Conservation (phyloP, 2,329 filamentous ascomycete species). For the Ceratocystis alfenasii region DNA sequence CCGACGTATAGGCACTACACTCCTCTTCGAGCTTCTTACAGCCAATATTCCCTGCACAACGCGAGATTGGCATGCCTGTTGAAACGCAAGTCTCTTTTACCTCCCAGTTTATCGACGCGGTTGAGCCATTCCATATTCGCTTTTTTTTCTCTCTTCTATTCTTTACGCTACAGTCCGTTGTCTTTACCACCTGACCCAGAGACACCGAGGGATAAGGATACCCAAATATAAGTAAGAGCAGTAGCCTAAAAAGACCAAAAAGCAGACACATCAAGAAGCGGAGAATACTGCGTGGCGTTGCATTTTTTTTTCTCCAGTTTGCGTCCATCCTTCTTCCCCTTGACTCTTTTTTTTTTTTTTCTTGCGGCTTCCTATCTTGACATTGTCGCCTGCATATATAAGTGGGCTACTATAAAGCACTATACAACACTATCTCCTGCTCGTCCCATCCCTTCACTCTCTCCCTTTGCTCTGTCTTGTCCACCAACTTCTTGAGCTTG, state of each 20-base stretch:
- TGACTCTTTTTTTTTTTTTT: background rate
- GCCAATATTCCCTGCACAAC: background rate
- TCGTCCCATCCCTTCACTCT: background rate
- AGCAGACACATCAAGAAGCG: background rate
- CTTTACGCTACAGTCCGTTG: background rate
- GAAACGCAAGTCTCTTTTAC: background rate
- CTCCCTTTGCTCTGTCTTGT: background rate
- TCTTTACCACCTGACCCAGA: background rate
- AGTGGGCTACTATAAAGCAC: slow-evolving; percentile 4
- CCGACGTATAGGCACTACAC: background rate
- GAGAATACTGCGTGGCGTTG: slow-evolving; percentile 10
- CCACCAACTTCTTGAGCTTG: background rate
- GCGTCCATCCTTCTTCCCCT: background rate
- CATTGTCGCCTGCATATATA: slow-evolving; percentile 11
- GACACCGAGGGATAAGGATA: background rate
- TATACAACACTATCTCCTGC: background rate
- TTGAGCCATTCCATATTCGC: background rate
- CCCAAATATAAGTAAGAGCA: background rate
- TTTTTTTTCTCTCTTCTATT: background rate
- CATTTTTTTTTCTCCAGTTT: background rate
- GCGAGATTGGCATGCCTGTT: background rate
- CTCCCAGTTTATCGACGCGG: background rate
- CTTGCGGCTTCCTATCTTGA: slow-evolving; percentile 2
- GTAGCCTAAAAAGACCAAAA: background rate
- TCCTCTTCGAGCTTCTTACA: background rate